Evolutionary conservation across 2,329 filamentous ascomycete genomes (phyloP), one percentile per base, ranked within the genome.

Genomic region (Domatiomyces globalis): DNA sequence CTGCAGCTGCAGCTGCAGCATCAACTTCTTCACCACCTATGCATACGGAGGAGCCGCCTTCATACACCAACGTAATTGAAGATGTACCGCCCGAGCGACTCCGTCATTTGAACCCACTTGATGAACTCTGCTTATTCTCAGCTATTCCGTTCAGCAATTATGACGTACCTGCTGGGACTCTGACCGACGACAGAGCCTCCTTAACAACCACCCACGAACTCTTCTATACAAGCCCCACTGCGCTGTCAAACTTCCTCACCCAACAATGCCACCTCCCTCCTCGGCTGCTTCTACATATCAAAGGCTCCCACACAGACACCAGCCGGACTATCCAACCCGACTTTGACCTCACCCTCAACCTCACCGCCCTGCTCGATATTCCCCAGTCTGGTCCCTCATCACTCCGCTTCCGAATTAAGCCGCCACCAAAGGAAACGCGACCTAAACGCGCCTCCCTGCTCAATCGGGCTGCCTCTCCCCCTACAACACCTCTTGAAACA

Each of bases 241-340:
- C 52, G 20, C 56, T 66, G 9, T 50, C 58, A 5, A 53, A 54
- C 15, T 62, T 64, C 51, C 59, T 66, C 45, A 50, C 54, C 51
- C 55, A 61, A 15, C 63, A 66, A 50, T 61, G 60, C n/a, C 29
- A 45, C 9, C 46, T 66, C 1, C 63, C 63, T 8, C 63, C 63
- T 2, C 57, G 61, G 33, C 62, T 62, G 1, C 56, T 58, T 46
- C 58, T 65, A 22, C 54, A 59, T 33, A 60, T 65, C 48, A 44
- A 55, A 12, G 61, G 62, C 22, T 55, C 55, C 36, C 55, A 59
- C 46, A 19, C 44, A 12, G 43, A 43, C 44, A 51, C 18, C 20
- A 42, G 45, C n/a, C 51, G 47, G n/a, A 22, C 33, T 5, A 48
- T 53, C 8, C 49, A 54, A 19, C 52, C 57, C 1, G 61, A 63